Evolutionary conservation across 768 basidiomycete genomes (phyloP).

Genomic region (Hydnomerulius pinastri): DNA sequence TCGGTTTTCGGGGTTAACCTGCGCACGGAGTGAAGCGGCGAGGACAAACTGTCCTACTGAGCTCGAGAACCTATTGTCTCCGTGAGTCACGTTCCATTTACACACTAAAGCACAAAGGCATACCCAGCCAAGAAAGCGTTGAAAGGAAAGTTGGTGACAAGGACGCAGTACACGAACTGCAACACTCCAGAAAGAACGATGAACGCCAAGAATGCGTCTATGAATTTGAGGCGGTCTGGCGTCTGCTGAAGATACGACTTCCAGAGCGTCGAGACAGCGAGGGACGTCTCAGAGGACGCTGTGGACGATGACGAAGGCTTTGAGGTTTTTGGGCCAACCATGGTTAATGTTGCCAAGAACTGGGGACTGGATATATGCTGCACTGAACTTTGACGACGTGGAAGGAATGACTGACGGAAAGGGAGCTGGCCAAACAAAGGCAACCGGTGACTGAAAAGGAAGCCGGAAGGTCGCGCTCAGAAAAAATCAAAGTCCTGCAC

Average conservation of each 20-base stretch:
- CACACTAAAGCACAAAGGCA: slow-evolving; percentile 27
- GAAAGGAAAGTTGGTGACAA: slow-evolving; percentile 93
- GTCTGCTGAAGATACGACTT: slow-evolving; percentile 79
- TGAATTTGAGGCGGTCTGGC: slow-evolving; percentile 84
- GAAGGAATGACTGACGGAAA: slow-evolving; percentile 13
- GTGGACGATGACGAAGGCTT: slow-evolving; percentile 18
- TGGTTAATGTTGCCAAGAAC: slow-evolving; percentile 17
- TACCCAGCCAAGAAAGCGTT: slow-evolving; percentile 97
- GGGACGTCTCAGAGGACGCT: slow-evolving; percentile 18
- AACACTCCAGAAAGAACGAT: slow-evolving; percentile 86
- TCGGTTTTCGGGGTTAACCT: slow-evolving; percentile 87
- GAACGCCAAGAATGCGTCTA: slow-evolving; percentile 92
- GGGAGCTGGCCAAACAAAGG: slow-evolving; percentile 12
- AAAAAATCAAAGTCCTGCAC: slow-evolving; percentile 13
- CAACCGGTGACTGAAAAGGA: slow-evolving; percentile 15
- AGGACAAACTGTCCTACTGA: slow-evolving; percentile 97
- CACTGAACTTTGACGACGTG: slow-evolving; percentile 20
- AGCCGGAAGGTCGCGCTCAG: slow-evolving; percentile 7
- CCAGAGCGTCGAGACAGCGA: slow-evolving; percentile 60
- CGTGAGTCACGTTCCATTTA: slow-evolving; percentile 3
- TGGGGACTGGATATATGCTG: slow-evolving; percentile 7
- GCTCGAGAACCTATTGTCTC: slow-evolving; percentile 76
- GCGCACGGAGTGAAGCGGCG: slow-evolving; percentile 86
- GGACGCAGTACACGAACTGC: slow-evolving; percentile 90
- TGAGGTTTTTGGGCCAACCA: slow-evolving; percentile 41